Base-by-base conservation (phyloP, 345 rosid species). In the Gossypium ekmanianum region DNA sequence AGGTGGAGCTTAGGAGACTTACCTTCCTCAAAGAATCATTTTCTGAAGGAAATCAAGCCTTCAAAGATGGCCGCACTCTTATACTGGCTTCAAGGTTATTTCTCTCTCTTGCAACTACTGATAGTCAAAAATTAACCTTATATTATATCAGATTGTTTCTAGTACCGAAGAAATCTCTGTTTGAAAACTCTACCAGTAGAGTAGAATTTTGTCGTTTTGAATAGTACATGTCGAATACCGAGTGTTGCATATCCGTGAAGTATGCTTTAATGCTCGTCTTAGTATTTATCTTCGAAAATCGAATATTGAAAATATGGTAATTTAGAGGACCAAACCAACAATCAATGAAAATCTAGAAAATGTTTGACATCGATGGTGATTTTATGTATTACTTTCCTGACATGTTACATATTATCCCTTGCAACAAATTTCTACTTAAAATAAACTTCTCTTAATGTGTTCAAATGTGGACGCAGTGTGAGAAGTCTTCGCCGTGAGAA, bases 1-100 rank as follows among this genome's bases (percentile, higher is more conserved):
- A 88, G 79, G 99, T 95, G 43, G 99, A 95, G 88, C 84, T 87
- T 52, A 87, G 96, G 79, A 87, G 97, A 75, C 97, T 95, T 69
- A 85, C 89, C 67, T 95, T 89, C 87, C 90, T 95, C 77, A 86
- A 90, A 83, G 94, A 93, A 76, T 84, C 88, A 67, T 85, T 93
- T 82, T 85, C 92, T 79, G 86, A 70, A 43, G 92, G 92, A 75
- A 85, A 80, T 78, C 85, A 84, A 50, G 85, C 88, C 74, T 67
- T 80, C 7, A 87, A 86, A 80, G 88, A 85, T 78, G 89, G 91
- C 47, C 88, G 70, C 57, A 74, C 88, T 56, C 83, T 87, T 72
- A 89, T 96, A 13, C 72, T 83, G 18, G 81, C 88, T 75, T 91
- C 98, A 77, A 95, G 98, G 99, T 95, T 76, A 54, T 20, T 29